Evolutionary conservation across 257 asterid species (phyloP).

Genomic region (Haberlea rhodopensis): DNA sequence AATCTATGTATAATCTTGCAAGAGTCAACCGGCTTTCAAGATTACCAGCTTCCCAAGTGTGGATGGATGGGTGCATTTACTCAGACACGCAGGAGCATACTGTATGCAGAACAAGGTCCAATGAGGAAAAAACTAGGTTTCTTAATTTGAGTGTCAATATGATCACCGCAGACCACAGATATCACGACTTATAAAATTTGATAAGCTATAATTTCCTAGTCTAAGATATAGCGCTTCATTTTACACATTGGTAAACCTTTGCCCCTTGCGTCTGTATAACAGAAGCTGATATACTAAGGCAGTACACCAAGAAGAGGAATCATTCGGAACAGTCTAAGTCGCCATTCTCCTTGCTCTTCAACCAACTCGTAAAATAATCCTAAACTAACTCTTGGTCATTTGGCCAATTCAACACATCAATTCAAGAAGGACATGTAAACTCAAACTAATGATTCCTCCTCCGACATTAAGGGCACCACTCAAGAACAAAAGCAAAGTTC

Average conservation of each 20-base stretch:
- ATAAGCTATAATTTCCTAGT: slow-evolving; percentile 16
- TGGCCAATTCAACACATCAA: slow-evolving; percentile 10
- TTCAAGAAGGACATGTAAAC: slow-evolving; percentile 11
- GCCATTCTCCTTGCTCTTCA: slow-evolving; percentile 7
- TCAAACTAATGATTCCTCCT: slow-evolving; percentile 22
- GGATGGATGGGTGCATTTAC: slow-evolving; percentile 84
- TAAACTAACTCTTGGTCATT: slow-evolving; percentile 19
- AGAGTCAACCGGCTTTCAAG: slow-evolving; percentile 93
- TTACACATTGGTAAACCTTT: slow-evolving; percentile 2
- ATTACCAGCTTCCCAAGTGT: slow-evolving; percentile 72
- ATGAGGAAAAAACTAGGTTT: slow-evolving; percentile 6
- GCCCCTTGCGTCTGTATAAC: slow-evolving; percentile 25
- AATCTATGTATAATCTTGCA: slow-evolving; percentile 44
- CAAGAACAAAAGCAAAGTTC: slow-evolving; percentile 1
- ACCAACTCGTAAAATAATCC: slow-evolving; percentile 20
- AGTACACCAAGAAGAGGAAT: slow-evolving; percentile 25
- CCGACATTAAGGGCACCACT: slow-evolving; percentile 23
- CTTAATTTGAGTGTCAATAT: too few relatives aligned
- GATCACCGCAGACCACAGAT: too few relatives aligned
- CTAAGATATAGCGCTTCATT: slow-evolving; percentile 11
- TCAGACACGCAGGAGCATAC: slow-evolving; percentile 46
- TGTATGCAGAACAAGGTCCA: slow-evolving; percentile 21
- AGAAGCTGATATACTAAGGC: slow-evolving; percentile 25
- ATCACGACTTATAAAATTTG: slow-evolving; percentile 14
- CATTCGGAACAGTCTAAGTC: slow-evolving; percentile 19